A percentile compares a stretch with the other conserved stretches of the same genome.
Conservation (phyloP, 139 green algal genomes). For the Chlorella vulgaris region DNA sequence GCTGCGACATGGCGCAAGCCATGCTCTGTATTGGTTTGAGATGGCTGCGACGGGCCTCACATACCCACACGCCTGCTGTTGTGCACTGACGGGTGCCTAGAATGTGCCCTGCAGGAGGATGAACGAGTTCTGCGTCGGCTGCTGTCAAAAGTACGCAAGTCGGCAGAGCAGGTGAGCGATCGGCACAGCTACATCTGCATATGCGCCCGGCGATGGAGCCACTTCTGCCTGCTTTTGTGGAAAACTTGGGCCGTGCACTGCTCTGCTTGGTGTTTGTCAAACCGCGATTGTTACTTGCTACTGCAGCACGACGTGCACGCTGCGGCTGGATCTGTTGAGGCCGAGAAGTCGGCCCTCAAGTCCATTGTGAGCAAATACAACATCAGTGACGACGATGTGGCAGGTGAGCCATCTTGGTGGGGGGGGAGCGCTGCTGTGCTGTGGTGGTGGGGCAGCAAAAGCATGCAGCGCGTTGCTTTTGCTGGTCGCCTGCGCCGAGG, state of each 20-base stretch:
- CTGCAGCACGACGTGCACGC: slow-evolving; percentile 34
- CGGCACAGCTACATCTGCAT: neutral
- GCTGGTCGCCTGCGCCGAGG: no score
- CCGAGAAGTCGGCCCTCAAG: slow-evolving; percentile 20
- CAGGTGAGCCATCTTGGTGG: slow-evolving; percentile 13
- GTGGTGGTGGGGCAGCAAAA: no score
- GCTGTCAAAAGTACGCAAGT: slow-evolving; percentile 43
- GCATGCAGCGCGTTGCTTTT: no score
- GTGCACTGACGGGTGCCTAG: no score
- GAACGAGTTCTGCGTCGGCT: slow-evolving; percentile 51
- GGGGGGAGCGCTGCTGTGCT: no score
- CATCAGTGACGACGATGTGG: slow-evolving; percentile 31
- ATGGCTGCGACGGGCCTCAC: no score
- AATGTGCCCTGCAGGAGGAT: slow-evolving; percentile 50
- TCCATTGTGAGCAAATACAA: slow-evolving; percentile 48
- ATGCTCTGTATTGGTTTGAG: no score
- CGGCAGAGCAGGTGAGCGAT: slow-evolving; percentile 33
- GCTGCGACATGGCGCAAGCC: no score
- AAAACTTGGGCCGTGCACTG: neutral
- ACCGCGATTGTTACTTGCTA: no score
- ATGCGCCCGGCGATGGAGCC: no score
- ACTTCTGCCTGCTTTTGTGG: neutral
- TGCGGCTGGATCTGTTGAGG: slow-evolving; percentile 12
- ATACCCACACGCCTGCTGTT: no score
- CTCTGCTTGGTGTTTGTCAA: neutral